Evolutionary conservation across 495 filamentous ascomycete genomes (phyloP).

Genomic region (Acidomyces sp.): DNA sequence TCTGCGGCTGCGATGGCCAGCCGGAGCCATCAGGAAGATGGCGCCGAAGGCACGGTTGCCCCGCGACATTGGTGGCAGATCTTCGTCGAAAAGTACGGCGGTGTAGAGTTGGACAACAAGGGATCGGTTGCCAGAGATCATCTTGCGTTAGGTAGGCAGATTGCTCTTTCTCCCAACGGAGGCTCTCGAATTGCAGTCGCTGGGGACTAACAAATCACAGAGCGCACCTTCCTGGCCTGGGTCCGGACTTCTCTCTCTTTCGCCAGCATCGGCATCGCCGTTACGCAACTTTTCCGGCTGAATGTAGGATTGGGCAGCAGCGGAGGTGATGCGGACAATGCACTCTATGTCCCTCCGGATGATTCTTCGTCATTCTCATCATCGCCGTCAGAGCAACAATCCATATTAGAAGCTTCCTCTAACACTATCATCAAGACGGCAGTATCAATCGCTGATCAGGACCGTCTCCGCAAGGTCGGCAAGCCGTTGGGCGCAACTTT

Average conservation of each 20-base stretch:
- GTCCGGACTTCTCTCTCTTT: slow-evolving; percentile 90
- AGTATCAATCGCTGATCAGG: slow-evolving; percentile 4
- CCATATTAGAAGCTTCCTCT: neutral
- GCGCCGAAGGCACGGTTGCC: slow-evolving; percentile 16
- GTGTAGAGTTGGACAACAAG: slow-evolving; percentile 89
- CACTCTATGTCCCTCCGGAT: slow-evolving; percentile 3
- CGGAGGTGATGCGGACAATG: slow-evolving; percentile 3
- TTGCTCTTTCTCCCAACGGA: too few relatives aligned
- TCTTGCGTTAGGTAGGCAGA: slow-evolving; percentile 66
- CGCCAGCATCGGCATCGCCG: slow-evolving; percentile 87
- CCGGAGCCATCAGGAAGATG: slow-evolving; percentile 8
- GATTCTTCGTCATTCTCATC: slow-evolving; percentile 1
- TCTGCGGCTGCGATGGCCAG: slow-evolving; percentile 1
- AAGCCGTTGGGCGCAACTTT: slow-evolving; percentile 93
- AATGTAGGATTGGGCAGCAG: slow-evolving; percentile 49
- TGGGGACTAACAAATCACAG: too few relatives aligned
- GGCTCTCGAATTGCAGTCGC: too few relatives aligned
- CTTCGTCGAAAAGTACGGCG: slow-evolving; percentile 56
- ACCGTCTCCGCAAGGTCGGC: slow-evolving; percentile 55
- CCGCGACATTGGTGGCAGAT: slow-evolving; percentile 35
- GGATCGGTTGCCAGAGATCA: slow-evolving; percentile 92
- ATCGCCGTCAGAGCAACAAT: neutral
- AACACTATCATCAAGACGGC: too few relatives aligned
- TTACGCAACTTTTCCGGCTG: slow-evolving; percentile 91
- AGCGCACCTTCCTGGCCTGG: slow-evolving; percentile 96